phyloP scores from a whole-genome alignment of 2,329 filamentous ascomycete species.

The Sclerotinia spermophila region DNA sequence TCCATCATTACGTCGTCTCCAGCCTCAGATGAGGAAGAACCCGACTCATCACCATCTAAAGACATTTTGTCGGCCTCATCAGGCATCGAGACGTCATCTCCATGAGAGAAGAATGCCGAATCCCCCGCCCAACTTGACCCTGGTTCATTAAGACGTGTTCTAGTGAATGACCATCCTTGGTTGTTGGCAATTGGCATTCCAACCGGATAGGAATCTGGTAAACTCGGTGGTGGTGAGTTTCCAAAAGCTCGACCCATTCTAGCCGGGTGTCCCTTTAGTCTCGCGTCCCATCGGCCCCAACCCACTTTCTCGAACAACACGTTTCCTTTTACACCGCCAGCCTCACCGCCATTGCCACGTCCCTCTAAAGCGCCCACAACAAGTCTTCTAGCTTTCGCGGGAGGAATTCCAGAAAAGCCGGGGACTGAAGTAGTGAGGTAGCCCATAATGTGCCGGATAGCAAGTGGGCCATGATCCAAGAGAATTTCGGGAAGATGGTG shows the following conservation, averaged over 20 bases:
- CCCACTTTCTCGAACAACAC: conserved; percentile 92
- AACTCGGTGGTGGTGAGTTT: conserved; percentile 43
- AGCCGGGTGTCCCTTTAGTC: conserved; percentile 61
- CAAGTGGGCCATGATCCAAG: conserved; percentile 81
- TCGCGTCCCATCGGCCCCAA: conserved; percentile 94
- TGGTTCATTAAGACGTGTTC: conserved; percentile 48
- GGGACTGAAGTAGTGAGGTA: conserved; percentile 91
- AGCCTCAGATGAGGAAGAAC: conserved; percentile 69
- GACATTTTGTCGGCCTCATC: conserved; percentile 97
- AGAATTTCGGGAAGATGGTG: conserved; percentile 89
- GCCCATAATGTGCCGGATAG: conserved; percentile 93
- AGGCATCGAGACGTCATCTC: conserved; percentile 62
- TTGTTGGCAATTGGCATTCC: conserved; percentile 56
- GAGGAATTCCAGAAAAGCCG: conserved; percentile 84
- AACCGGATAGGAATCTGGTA: conserved; percentile 43
- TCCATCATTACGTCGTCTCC: conserved; percentile 61
- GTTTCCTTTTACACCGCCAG: conserved; percentile 62
- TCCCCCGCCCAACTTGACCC: conserved; percentile 64
- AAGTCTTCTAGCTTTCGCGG: conserved; percentile 82
- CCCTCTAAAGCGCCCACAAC: conserved; percentile 91
- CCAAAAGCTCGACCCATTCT: conserved; percentile 41
- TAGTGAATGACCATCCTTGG: conserved; percentile 44
- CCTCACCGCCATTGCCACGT: conserved; percentile 55
- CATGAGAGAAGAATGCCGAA: conserved; percentile 72
- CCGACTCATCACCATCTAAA: conserved; percentile 68